A percentile compares a stretch with the other conserved stretches of the same genome.
These are phyloP conservation scores for Clathrospora elynae DNA, from an alignment of 2,329 filamentous ascomycete genomes.

Conservation along the genomic window DNA sequence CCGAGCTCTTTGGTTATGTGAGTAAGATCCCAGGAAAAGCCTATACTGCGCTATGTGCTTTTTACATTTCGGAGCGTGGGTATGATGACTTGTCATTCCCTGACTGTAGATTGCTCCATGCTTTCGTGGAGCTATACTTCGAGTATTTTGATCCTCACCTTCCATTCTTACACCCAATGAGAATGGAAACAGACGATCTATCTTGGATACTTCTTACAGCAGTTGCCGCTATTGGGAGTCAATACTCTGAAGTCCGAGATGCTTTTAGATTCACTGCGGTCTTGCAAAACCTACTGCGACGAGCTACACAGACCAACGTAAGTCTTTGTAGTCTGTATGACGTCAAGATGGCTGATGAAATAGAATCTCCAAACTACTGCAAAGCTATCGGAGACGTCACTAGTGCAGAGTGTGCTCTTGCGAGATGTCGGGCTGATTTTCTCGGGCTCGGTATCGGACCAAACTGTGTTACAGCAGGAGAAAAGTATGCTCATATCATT, in stretches of 20 bases:
- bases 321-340: neutral
- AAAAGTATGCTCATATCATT: neutral
- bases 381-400: no score
- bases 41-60: neutral
- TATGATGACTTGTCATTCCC: slow-evolving; percentile 1
- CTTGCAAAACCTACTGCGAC: neutral
- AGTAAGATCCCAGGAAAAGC: neutral
- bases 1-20: no score
- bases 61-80: neutral
- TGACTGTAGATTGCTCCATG: neutral
- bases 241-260: slow-evolving; percentile 5
- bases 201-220: slow-evolving; percentile 3
- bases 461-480: neutral
- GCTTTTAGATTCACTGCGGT: neutral
- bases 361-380: no score
- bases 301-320: slow-evolving; percentile 3
- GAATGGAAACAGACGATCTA: neutral
- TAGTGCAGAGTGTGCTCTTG: no score
- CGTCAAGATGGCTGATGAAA: neutral
- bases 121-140: slow-evolving; percentile 7
- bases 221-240: slow-evolving; percentile 1
- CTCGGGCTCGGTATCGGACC: neutral
- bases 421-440: neutral
- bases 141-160: slow-evolving; percentile 7
- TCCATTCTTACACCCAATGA: slow-evolving; percentile 1